A percentile compares a stretch with the other conserved stretches of the same genome.
Conservation (phyloP, 805 yeast genomes). For the Yamadazyma sp. region DNA sequence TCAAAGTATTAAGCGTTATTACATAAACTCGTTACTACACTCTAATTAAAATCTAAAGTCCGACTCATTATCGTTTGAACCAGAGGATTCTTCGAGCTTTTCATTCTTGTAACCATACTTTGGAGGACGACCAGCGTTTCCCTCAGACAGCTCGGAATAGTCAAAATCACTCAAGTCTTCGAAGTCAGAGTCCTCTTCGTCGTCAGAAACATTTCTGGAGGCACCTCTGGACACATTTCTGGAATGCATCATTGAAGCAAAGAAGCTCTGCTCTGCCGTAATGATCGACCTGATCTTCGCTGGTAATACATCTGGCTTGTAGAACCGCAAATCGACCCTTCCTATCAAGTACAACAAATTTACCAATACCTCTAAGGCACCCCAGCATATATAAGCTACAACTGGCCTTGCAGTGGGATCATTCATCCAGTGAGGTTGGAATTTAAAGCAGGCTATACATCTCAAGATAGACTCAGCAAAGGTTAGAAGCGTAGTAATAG, state of each 20-base stretch:
- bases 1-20: background rate
- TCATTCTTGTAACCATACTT: slow-evolving; percentile 11
- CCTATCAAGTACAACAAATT: slow-evolving; percentile 57
- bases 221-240: slow-evolving; percentile 1
- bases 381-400: slow-evolving; percentile 69
- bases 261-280: slow-evolving; percentile 42
- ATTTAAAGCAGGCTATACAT: slow-evolving; percentile 25
- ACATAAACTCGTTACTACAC: background rate
- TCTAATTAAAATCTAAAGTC: slow-evolving; percentile 17
- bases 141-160: slow-evolving; percentile 1
- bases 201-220: slow-evolving; percentile 22
- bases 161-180: slow-evolving; percentile 14
- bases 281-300: slow-evolving; percentile 37
- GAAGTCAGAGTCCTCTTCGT: slow-evolving; percentile 18
- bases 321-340: slow-evolving; percentile 74
- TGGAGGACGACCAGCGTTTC: slow-evolving; percentile 11
- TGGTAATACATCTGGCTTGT: slow-evolving; percentile 66
- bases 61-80: slow-evolving; percentile 18
- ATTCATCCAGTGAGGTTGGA: slow-evolving; percentile 16
- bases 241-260: slow-evolving; percentile 24
- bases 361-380: slow-evolving; percentile 60
- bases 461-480: slow-evolving; percentile 54
- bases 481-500: slow-evolving; percentile 49
- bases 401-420: slow-evolving; percentile 43
- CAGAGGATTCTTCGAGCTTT: slow-evolving; percentile 13